phyloP scores from a whole-genome alignment of 2,329 filamentous ascomycete genomes.

The Emmonsiellopsis sp. region DNA sequence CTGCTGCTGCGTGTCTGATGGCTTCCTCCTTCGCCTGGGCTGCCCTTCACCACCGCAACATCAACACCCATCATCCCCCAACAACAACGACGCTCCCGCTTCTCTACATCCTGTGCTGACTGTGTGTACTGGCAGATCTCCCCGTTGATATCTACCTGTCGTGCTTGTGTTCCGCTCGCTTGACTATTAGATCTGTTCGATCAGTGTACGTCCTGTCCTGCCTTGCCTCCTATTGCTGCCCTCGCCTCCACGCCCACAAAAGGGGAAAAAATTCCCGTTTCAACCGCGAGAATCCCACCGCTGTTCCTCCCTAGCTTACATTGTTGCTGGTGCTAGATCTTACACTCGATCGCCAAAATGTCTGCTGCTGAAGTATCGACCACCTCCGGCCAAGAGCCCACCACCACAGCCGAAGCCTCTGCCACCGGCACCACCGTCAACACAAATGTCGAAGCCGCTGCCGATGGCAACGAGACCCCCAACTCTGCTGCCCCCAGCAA shows the following conservation, averaged over 20 bases:
- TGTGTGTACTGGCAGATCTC: neutral
- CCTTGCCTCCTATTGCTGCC: constrained; percentile 1
- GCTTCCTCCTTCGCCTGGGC: neutral
- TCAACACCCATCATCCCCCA: neutral
- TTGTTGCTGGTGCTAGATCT: constrained; percentile 7
- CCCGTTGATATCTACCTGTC: neutral
- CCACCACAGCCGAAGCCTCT: constrained; percentile 52
- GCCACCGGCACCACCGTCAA: constrained; percentile 53
- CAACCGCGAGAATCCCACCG: neutral
- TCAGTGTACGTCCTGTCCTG: constrained; percentile 2
- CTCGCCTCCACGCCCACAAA: neutral
- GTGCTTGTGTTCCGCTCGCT: neutral
- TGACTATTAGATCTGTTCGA: constrained; percentile 1
- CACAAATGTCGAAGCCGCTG: constrained; percentile 51
- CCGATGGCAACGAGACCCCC: constrained; percentile 44
- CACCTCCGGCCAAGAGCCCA: constrained; percentile 55
- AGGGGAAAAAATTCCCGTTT: too few relatives aligned
- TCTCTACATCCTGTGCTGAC: neutral
- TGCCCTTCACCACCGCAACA: neutral
- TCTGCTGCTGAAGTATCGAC: constrained; percentile 68
- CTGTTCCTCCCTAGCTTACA: neutral
- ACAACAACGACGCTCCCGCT: neutral
- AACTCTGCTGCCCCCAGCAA: constrained; percentile 57
- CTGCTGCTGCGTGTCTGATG: neutral
- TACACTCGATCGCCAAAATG: constrained; percentile 53